Evolutionary conservation across 192 early-diverging fungal genomes (phyloP).

Genomic region (Mortierella hygrophila): DNA sequence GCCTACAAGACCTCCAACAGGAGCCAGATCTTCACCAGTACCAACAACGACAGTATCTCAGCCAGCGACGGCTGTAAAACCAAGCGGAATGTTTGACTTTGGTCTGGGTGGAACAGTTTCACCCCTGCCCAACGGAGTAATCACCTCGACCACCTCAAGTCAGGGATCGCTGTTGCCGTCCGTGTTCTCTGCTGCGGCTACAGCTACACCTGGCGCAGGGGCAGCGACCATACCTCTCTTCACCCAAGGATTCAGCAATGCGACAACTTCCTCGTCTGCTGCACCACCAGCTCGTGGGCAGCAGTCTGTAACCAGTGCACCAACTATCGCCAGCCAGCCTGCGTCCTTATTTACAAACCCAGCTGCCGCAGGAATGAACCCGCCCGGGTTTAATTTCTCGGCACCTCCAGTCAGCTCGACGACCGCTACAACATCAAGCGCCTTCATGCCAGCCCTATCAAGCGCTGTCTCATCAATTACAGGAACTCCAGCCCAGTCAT

Average conservation of each 20-base stretch:
- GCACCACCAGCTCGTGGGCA: background rate
- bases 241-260: background rate
- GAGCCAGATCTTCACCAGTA: background rate
- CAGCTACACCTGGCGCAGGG: background rate
- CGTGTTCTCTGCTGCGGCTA: background rate
- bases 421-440: background rate
- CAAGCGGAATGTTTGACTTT: background rate
- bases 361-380: background rate
- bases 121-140: background rate
- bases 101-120: background rate
- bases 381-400: background rate
- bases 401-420: background rate
- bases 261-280: background rate
- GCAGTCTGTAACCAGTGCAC: background rate
- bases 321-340: background rate
- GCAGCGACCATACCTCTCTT: background rate
- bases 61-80: background rate
- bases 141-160: background rate
- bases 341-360: background rate
- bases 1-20: background rate
- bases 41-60: background rate
- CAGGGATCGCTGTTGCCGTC: background rate
- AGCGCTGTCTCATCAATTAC: background rate
- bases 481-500: background rate
- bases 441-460: background rate